These are phyloP conservation scores for Chlorella sp. DNA, from an alignment of 139 green algal species.

Conservation along the genomic window DNA sequence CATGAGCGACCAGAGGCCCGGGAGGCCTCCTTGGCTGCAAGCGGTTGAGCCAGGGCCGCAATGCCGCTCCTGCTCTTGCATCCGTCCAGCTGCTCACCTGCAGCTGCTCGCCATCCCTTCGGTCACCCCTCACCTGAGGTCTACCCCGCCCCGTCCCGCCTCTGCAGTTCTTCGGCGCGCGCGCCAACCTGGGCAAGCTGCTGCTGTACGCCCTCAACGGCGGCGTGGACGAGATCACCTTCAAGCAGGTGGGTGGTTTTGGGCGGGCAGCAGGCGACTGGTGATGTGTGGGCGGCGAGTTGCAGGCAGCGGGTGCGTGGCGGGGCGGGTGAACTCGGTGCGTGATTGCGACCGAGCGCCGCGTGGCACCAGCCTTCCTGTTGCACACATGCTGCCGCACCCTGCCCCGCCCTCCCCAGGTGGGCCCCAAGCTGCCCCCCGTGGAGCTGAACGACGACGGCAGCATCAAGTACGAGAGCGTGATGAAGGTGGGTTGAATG, in stretches of 20 bases:
- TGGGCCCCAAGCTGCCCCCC: conserved; percentile 60
- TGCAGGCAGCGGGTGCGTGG: background rate
- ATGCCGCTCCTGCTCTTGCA: too few relatives aligned
- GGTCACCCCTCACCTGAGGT: too few relatives aligned
- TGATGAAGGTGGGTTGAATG: too few relatives aligned
- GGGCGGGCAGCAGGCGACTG: too few relatives aligned
- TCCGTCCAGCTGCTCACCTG: too few relatives aligned
- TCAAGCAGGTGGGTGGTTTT: conserved; percentile 54
- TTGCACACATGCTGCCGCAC: background rate
- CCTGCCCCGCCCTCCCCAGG: conserved; percentile 21
- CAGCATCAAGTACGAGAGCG: conserved; percentile 62
- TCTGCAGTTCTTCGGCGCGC: conserved; percentile 65
- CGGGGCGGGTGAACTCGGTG: background rate
- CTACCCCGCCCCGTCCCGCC: background rate
- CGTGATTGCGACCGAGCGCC: too few relatives aligned
- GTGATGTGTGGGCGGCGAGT: too few relatives aligned
- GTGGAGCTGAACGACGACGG: conserved; percentile 40
- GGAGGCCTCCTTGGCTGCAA: too few relatives aligned
- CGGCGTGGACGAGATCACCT: conserved; percentile 72
- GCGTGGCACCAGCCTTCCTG: too few relatives aligned
- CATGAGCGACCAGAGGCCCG: too few relatives aligned
- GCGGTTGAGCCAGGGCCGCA: too few relatives aligned
- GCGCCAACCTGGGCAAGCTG: conserved; percentile 79
- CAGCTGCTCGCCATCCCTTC: too few relatives aligned
- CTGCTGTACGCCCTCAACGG: conserved; percentile 76